Evolutionary conservation across 164 flowering plant species (phyloP), one percentile per base, ranked within the genome.

Genomic region (Euptelea pleiosperma): DNA sequence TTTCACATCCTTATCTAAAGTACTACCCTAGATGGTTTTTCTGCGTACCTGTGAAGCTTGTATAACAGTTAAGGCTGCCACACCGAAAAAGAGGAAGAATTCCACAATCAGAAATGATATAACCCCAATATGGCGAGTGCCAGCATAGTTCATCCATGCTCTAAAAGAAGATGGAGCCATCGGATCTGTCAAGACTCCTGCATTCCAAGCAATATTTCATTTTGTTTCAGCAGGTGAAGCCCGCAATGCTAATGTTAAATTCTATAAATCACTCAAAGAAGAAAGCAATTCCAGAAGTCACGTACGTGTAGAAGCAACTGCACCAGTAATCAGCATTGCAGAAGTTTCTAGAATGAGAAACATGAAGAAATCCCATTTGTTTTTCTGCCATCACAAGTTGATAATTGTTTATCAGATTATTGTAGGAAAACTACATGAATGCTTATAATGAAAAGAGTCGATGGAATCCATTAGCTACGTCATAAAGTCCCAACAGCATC

Each of bases 321-420:
- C 74, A 48, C 98, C 94, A 45, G 93, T 87, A 30, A 89, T 67
- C 71, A 83, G 25, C 94, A 92, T 87, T 33, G 96, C 98, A 49
- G 72, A 71, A 52, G 79, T 79, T 82, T 89, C 97, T 18, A 92
- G 79, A 49, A 84, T 52, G 61, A 92, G 98, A 72, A 92, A 89
- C 65, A 73, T 35, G 73, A 89, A 84, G 76, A 89, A 92, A 55
- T 92, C 96, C 91, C 98, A 76, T 72, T 92, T 92, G 80, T 92
- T 92, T 73, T 76, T 89, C 98, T 92, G 89, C 57, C 70, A 50
- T 55, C 59, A 75, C 16, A 63, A 49, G 36, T 45, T 21, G 29
- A 48, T 25, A 26, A 15, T 11, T 35, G 24, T 49, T 12, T 5
- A 51, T 52, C 59, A 70, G 52, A n/a, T n/a, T n/a, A n/a, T n/a